Percentiles rank a stretch among this genome's conserved stretches.
Conservation (phyloP, 371 early-diverging fungal species). For the Syncephalastrum contaminatum region DNA sequence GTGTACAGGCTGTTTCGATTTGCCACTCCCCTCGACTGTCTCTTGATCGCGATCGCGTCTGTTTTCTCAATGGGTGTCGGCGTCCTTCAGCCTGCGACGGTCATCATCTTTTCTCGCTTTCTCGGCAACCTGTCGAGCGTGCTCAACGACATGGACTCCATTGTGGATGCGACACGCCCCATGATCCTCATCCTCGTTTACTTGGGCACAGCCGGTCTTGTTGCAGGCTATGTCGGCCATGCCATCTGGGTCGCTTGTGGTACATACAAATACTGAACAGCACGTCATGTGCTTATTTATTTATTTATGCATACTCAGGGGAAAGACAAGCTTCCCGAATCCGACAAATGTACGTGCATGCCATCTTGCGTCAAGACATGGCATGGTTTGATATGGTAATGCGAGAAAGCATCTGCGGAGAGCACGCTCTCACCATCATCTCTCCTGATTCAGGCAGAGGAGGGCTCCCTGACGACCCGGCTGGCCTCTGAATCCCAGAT, state of each 20-base stretch:
- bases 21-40: conserved; percentile 58
- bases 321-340: conserved; percentile 52
- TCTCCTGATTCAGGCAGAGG: conserved; percentile 20
- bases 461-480: conserved; percentile 68
- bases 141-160: conserved; percentile 24
- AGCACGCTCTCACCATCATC: too few relatives aligned
- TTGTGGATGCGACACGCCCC: conserved; percentile 17
- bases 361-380: conserved; percentile 83
- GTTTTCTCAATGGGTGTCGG: conserved; percentile 27
- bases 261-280: too few relatives aligned
- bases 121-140: conserved; percentile 18
- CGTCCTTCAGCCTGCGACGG: conserved; percentile 18
- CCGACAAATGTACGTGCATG: conserved; percentile 62
- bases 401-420: too few relatives aligned
- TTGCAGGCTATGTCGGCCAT: conserved; percentile 24
- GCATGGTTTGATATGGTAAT: conserved; percentile 76
- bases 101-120: conserved; percentile 26
- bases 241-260: conserved; percentile 24
- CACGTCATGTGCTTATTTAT: too few relatives aligned
- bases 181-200: conserved; percentile 30
- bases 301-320: conserved; percentile 13
- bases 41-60: conserved; percentile 43
- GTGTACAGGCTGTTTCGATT: conserved; percentile 65
- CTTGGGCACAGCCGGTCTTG: conserved; percentile 23
- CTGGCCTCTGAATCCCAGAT: conserved; percentile 72